These are phyloP conservation scores for Inga laurina DNA, from an alignment of 306 rosid species.

Conservation along the genomic window DNA sequence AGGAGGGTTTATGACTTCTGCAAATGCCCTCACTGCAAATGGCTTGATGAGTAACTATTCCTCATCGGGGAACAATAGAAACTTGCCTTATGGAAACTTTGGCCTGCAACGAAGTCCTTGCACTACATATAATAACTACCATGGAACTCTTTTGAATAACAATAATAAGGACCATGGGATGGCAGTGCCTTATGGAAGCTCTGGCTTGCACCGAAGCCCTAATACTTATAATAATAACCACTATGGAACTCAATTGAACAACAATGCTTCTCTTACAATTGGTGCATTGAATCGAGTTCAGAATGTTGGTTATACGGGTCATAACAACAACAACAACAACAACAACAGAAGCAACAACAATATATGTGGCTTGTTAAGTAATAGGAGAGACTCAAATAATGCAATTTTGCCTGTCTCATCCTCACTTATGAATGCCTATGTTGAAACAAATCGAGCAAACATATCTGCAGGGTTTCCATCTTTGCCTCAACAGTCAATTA, in stretches of 20 bases:
- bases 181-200: not conserved
- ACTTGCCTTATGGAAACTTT: too few species aligned
- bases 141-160: conserved; percentile 25
- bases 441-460: conserved; percentile 15
- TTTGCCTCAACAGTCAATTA: conserved; percentile 5
- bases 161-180: not conserved
- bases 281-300: not conserved
- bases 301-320: not conserved
- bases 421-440: not conserved
- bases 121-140: not conserved
- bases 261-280: conserved; percentile 15
- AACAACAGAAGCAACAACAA: not conserved
- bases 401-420: not conserved
- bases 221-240: not conserved
- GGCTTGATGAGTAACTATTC: not conserved
- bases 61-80: not conserved
- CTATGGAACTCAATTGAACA: conserved; percentile 26
- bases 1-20: conserved; percentile 4
- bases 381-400: not conserved
- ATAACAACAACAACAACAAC: too few species aligned
- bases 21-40: not conserved
- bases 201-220: not conserved
- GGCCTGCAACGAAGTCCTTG: too few species aligned
- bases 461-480: not conserved
- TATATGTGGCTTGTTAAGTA: conserved; percentile 3